Base-by-base conservation (phyloP, 345 rosid genomes). In the Acer saccharum region DNA sequence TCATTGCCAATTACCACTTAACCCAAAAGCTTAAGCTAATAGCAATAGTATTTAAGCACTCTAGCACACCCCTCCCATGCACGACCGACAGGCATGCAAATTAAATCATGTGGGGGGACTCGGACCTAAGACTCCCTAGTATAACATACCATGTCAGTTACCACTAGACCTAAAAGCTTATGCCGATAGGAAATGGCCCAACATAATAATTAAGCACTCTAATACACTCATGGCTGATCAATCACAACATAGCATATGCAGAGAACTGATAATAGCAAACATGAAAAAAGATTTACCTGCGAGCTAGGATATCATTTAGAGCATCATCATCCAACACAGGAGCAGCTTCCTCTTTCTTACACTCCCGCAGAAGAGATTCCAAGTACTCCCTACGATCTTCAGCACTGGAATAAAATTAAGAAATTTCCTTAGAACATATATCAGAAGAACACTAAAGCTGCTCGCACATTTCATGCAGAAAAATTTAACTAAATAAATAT, bases 381-480 rank as follows among this genome's bases (percentile, higher is more conserved):
- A 94, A 85, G 84, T 94, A 94, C 74, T 94, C 98, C 83, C 94
- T 85, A 69, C 98, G 93, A 84, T 94, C 98, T 86, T 91, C 98
- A 1, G 98, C 97, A 84, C 98, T 94, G 89, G 79, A 68, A 79
- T 65, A 81, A 74, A 64, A 44, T 70, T 10, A 76, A 78, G 7
- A 62, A 73, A 76, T 21, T 55, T 39, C 46, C 77, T 66, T 57
- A 70, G 72, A 54, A 44, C 25, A 71, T 72, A 60, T 75, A 72
- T 58, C 32, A 71, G 58, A 72, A 73, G 44, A 20, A 7, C 62
- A 41, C 55, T 77, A 25, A 44, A 67, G 63, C 20, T 20, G 44
- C 75, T 57, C 10, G 11, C 14, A 20, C 52, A 48, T 21, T 20
- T 52, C 55, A 57, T 46, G 35, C 32, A 78, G 44, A 10, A 65